Base-by-base conservation (phyloP, 2,329 filamentous ascomycete genomes). In the Chaetomiaceae sp. region DNA sequence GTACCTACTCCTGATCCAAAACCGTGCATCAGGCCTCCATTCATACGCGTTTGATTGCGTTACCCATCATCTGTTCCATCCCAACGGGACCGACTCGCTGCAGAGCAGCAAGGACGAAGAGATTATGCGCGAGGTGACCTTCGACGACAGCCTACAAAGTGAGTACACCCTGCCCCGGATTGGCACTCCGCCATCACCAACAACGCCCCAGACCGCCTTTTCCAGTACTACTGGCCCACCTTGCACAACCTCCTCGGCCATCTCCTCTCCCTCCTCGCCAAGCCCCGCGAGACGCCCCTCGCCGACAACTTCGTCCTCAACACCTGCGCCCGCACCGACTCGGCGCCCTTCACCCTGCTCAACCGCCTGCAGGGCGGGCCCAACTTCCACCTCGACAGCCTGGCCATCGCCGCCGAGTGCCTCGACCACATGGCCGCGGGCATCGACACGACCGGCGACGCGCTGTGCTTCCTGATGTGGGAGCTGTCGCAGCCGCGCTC, bases 381-480 rank as follows among this genome's bases (percentile, higher is more conserved):
- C 27, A 41, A 10, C 10, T 37, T 37, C 18, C 10, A 67, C 4
- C 68, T 83, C 27, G 69, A 75, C 27, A 61, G 67, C 3, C 64
- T 77, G 3, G 74, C 81, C 55, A 73, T 78, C 52, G 81, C 81
- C 0, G 81, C 82, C 17, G 83, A 87, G 62, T 84, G 79, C 56
- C 74, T 84, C 47, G 83, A 86, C 55, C 83, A 86, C 60, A 80
- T 86, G 77, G 79, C 76, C 0, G 83, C 83, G 0, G 83, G 83
- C 0, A 84, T 86, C 49, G 83, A 86, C 56, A 86, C 83, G 1
- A 86, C 83, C 0, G 81, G 82, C 14, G 83, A 86, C 54, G 80
- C 73, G 0, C 67, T 86, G 0, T 85, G 81, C 57, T 86, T 86
- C 58, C 68, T 86, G 11, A 82, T 87, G 77, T 83, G 81, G 74